Evolutionary conservation across 108 stramenopile genomes (phyloP).

Genomic region (Skeletonema potamos): DNA sequence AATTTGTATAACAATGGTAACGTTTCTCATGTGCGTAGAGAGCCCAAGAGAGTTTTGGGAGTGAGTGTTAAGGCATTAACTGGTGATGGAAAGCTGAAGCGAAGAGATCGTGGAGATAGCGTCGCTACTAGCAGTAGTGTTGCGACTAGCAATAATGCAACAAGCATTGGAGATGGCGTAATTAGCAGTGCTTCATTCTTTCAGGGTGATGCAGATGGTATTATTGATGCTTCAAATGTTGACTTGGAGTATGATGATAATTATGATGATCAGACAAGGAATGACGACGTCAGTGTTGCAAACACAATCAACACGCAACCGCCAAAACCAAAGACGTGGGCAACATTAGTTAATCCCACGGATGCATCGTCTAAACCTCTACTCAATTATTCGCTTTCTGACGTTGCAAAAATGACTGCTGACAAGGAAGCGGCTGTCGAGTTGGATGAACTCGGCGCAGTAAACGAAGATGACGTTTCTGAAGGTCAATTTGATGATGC

Average conservation of each 20-base stretch:
- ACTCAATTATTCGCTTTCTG: background rate
- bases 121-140: slow-evolving; percentile 2
- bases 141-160: slow-evolving; percentile 2
- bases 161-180: background rate
- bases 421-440: slow-evolving; percentile 42
- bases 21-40: slow-evolving; percentile 61
- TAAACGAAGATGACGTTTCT: slow-evolving; percentile 4
- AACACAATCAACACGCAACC: background rate
- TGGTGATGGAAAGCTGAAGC: slow-evolving; percentile 18
- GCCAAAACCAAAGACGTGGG: slow-evolving; percentile 53
- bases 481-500: slow-evolving; percentile 46
- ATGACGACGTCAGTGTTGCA: slow-evolving; percentile 14
- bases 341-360: slow-evolving; percentile 58
- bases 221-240: slow-evolving; percentile 43
- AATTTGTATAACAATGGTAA: slow-evolving; percentile 16
- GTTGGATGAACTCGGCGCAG: background rate
- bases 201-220: slow-evolving; percentile 35
- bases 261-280: slow-evolving; percentile 21
- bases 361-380: slow-evolving; percentile 12
- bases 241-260: slow-evolving; percentile 57
- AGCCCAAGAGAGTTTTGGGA: slow-evolving; percentile 75
- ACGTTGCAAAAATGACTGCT: slow-evolving; percentile 7
- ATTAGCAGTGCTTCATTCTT: slow-evolving; percentile 21
- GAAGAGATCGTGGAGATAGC: background rate
- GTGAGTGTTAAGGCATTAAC: slow-evolving; percentile 50